Base-by-base conservation (phyloP, 768 basidiomycete species). In the Tricholoma matsutake region DNA sequence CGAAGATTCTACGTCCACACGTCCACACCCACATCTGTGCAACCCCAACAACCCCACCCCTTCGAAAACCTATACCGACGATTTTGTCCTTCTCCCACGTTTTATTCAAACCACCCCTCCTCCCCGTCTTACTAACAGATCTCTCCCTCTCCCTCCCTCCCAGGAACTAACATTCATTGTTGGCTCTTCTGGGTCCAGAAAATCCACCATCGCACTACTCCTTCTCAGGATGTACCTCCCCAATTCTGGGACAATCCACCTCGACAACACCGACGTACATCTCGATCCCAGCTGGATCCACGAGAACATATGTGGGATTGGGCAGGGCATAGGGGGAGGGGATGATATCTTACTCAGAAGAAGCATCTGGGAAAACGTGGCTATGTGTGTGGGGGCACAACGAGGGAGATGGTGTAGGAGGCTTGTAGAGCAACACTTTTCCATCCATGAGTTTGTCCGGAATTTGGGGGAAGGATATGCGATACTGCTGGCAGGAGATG, bases 131-230 rank as follows among this genome's bases (percentile, higher is more conserved):
- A n/a, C 82, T 98, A 56, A 70, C 78, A 25, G 78, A 85, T 58
- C 71, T 94, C 52, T 86, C 85, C 11, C 82, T 97, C 71, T 81
- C 79, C 62, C 77, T 98, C 65, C 76, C 78, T 1, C 85, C 91
- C 2, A 85, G 87, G 92, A 97, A 69, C 90, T 85, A 28, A 93
- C 97, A 2, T 96, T 94, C 58, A 84, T 98, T 64, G 94, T 98
- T n/a, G 96, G 96, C 10, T 75, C 89, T 0, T 96, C 94, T 5
- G 96, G 96, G 6, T 92, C 86, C 2, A 95, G 96, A 35, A 98
- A 98, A 77, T 94, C 92, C 20, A 98, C 94, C 4, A 82, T 96
- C 63, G 90, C 91, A 0, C 82, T 89, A 1, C 81, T 98, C 3
- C 77, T 98, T 1, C 87, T 95, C 22, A 80, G 89, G 5, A 79